phyloP scores from a whole-genome alignment of 768 basidiomycete species.

The Tephrocybe sp. region DNA sequence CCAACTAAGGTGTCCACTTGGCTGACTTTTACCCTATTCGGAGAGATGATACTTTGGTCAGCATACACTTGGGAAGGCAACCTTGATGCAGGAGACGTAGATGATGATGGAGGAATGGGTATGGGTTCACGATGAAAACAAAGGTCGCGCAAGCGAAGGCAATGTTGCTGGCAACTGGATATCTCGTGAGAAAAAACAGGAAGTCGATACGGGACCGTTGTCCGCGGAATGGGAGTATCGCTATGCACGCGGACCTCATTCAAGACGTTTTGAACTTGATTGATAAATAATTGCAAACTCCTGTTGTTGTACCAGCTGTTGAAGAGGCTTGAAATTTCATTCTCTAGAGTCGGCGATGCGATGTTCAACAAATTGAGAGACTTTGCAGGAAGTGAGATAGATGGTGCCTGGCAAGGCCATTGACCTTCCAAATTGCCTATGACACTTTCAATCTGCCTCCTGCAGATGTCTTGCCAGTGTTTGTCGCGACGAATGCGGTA shows the following conservation, averaged over 20 bases:
- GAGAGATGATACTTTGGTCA: no score
- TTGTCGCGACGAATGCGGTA: constrained; percentile 5
- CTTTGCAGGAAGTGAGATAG: neutral
- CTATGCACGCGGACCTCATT: neutral
- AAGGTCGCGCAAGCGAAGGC: neutral
- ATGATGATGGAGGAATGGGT: neutral
- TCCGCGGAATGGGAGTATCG: neutral
- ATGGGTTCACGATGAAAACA: neutral
- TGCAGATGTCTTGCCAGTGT: neutral
- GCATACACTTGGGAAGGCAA: neutral
- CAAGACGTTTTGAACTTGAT: constrained; percentile 13
- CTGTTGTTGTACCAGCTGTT: constrained; percentile 14
- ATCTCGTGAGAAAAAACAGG: neutral
- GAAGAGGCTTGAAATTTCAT: constrained; percentile 1
- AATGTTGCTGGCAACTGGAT: neutral
- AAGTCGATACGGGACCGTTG: neutral
- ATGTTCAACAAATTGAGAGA: constrained; percentile 1
- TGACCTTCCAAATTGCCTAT: constrained; percentile 13
- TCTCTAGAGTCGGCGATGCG: constrained; percentile 1
- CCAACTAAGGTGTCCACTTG: neutral
- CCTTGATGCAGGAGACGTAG: neutral
- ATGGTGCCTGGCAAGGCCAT: constrained; percentile 18
- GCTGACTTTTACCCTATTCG: neutral
- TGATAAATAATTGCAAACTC: constrained; percentile 12
- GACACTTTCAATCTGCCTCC: constrained; percentile 11